Percentiles rank a stretch among this genome's conserved stretches.
Conservation (phyloP, 169 alveolate species). For the Prorocentrum cordatum region DNA sequence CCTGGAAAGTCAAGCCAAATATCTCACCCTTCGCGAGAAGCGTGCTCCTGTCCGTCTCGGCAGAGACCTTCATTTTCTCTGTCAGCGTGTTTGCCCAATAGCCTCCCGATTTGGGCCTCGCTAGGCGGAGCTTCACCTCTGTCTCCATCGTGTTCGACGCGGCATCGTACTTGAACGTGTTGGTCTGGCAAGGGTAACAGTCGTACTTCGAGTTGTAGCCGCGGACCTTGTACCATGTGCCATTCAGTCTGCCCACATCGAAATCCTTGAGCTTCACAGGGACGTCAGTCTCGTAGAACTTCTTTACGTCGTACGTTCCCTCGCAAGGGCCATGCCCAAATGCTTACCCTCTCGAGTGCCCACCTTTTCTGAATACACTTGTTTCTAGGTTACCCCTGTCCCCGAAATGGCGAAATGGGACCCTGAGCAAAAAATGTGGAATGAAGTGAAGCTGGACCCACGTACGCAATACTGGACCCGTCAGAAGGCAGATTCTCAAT, state of each 20-base stretch:
- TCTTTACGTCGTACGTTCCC: conserved; percentile 40
- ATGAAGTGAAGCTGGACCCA: no score
- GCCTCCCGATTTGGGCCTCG: neutral
- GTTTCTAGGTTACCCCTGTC: no score
- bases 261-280: conserved; percentile 35
- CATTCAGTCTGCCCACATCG: conserved; percentile 14
- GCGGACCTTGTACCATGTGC: conserved; percentile 60
- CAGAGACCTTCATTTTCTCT: conserved; percentile 17
- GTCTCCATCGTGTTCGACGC: conserved; percentile 7
- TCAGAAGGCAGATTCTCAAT: no score
- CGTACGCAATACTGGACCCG: no score
- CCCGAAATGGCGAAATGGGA: no score
- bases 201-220: conserved; percentile 60
- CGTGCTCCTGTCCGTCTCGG: conserved; percentile 13
- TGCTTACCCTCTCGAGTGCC: no score
- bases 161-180: conserved; percentile 11
- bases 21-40: conserved; percentile 43
- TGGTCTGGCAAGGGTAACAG: conserved; percentile 58
- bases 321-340: no score
- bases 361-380: no score
- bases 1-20: conserved; percentile 42
- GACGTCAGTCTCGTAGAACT: conserved; percentile 13
- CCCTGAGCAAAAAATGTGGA: no score
- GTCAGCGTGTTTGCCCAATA: neutral
- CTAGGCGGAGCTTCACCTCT: conserved; percentile 35